phyloP scores from a whole-genome alignment of 768 basidiomycete genomes.

The Xerocomus spinulosus region DNA sequence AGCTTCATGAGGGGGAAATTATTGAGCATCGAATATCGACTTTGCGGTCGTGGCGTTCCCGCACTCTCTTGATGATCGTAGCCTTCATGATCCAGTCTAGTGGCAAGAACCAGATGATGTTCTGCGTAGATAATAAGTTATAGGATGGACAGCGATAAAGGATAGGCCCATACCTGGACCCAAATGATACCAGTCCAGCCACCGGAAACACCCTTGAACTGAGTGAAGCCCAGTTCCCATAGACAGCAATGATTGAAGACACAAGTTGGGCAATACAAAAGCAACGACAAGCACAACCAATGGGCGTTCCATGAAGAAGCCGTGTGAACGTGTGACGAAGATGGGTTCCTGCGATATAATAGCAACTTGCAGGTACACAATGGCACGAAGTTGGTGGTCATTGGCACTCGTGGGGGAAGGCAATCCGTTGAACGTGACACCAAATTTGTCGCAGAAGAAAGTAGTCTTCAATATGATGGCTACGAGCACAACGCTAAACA shows the following conservation, averaged over 20 bases:
- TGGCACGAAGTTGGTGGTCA: slow-evolving; percentile 77
- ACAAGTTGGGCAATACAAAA: slow-evolving; percentile 91
- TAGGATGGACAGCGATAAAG: background rate
- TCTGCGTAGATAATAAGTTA: slow-evolving; percentile 42
- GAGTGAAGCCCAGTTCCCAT: slow-evolving; percentile 92
- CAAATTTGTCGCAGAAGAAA: slow-evolving; percentile 89
- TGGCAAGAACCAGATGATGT: slow-evolving; percentile 94
- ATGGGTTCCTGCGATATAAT: slow-evolving; percentile 98
- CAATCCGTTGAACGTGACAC: slow-evolving; percentile 49
- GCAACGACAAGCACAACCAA: slow-evolving; percentile 85
- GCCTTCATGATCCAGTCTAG: slow-evolving; percentile 97
- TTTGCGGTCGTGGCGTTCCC: slow-evolving; percentile 52
- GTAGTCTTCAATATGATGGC: slow-evolving; percentile 78
- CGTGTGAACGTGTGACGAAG: slow-evolving; percentile 91
- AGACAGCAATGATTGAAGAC: slow-evolving; percentile 93
- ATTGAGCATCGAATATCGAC: slow-evolving; percentile 30
- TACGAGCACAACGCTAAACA: slow-evolving; percentile 66
- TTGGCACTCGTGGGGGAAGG: slow-evolving; percentile 36
- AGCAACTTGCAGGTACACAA: slow-evolving; percentile 94
- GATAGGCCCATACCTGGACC: slow-evolving; percentile 79
- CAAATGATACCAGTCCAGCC: slow-evolving; percentile 97
- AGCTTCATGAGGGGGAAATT: slow-evolving; percentile 5
- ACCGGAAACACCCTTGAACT: slow-evolving; percentile 74
- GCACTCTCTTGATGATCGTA: slow-evolving; percentile 82
- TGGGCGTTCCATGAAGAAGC: slow-evolving; percentile 96